Conservation (phyloP, 257 asterid species). For the Nicotiana tabacum region DNA sequence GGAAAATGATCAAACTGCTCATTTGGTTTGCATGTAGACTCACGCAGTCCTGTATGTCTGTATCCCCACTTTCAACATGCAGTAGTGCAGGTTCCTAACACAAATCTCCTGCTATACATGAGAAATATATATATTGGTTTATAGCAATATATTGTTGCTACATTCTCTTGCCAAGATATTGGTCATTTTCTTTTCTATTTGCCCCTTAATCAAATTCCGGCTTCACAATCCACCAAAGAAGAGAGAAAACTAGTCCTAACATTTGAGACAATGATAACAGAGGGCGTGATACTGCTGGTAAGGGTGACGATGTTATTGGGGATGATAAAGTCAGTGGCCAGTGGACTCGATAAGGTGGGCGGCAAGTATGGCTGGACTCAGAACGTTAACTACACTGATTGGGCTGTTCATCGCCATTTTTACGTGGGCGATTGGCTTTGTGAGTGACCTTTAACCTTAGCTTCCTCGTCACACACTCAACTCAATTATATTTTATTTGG, state of each 20-base stretch:
- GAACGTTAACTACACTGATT: conserved; percentile 45
- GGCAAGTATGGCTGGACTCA: conserved; percentile 39
- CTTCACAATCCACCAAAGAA: not conserved
- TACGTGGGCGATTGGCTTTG: conserved; percentile 64
- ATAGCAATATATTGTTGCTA: too few relatives aligned
- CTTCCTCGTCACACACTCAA: not conserved
- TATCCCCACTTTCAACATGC: conserved; percentile 5
- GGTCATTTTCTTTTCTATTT: too few relatives aligned
- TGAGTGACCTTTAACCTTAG: not conserved
- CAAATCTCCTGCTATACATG: not conserved
- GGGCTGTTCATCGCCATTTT: conserved; percentile 48
- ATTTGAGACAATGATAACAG: not conserved
- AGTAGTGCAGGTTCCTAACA: not conserved
- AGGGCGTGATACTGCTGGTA: not conserved
- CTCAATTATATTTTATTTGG: too few relatives aligned
- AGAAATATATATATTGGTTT: too few relatives aligned
- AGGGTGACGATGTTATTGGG: not conserved
- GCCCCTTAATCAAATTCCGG: not conserved
- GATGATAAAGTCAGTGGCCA: not conserved
- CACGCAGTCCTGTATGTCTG: not conserved
- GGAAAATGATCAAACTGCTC: not conserved
- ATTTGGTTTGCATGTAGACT: not conserved
- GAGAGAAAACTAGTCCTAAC: not conserved
- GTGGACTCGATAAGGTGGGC: conserved; percentile 35
- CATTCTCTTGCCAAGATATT: too few relatives aligned